These are phyloP conservation scores for Schizonepeta tenuifolia DNA, from an alignment of 257 asterid genomes.

Conservation along the genomic window DNA sequence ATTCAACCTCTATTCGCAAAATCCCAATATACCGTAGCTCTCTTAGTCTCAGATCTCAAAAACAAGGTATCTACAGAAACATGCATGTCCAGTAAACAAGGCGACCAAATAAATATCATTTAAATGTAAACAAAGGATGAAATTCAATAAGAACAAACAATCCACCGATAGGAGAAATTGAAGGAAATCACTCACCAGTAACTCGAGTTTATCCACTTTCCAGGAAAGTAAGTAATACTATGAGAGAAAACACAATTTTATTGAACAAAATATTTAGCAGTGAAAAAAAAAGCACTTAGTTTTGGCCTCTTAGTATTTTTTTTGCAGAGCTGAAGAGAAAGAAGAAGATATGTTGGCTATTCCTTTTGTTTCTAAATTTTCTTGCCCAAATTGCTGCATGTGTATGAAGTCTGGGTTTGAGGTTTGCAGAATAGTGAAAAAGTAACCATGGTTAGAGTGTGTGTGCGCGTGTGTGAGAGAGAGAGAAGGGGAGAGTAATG, in stretches of 20 bases:
- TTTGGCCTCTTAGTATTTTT: background rate
- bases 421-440: constrained; percentile 36
- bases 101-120: constrained; percentile 12
- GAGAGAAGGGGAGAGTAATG: constrained; percentile 24
- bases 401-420: constrained; percentile 41
- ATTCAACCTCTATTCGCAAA: constrained; percentile 27
- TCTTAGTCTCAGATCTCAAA: constrained; percentile 67
- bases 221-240: constrained; percentile 24
- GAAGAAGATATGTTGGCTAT: constrained; percentile 8
- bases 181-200: constrained; percentile 54
- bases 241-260: background rate
- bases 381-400: constrained; percentile 57
- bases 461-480: constrained; percentile 13
- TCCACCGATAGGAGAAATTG: constrained; percentile 11
- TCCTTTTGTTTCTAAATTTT: constrained; percentile 35
- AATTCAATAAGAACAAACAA: constrained; percentile 8
- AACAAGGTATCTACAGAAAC: constrained; percentile 37
- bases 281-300: constrained; percentile 26
- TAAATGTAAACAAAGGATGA: constrained; percentile 24
- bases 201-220: constrained; percentile 9
- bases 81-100: constrained; percentile 40
- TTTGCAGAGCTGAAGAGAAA: constrained; percentile 8
- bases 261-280: constrained; percentile 38
- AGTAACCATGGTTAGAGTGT: constrained; percentile 62
- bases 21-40: constrained; percentile 31